phyloP scores from a whole-genome alignment of 495 filamentous ascomycete genomes.

The Trichocladium antarcticum region DNA sequence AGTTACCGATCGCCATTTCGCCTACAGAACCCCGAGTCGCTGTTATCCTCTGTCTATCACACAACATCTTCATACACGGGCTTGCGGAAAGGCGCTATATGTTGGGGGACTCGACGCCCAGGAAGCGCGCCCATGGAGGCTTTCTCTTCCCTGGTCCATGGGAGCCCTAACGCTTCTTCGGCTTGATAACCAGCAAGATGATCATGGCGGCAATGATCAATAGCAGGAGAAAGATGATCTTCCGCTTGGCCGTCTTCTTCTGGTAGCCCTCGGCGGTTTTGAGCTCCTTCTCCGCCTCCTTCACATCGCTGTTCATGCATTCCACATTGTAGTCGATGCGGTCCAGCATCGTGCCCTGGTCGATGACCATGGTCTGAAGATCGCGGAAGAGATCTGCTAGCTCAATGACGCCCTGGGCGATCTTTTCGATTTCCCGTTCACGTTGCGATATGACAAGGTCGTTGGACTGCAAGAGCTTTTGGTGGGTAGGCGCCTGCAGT shows the following conservation, averaged over 20 bases:
- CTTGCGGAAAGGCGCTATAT: background rate
- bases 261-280: conserved; percentile 79
- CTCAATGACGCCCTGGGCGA: conserved; percentile 95
- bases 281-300: conserved; percentile 84
- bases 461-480: conserved; percentile 60
- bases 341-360: conserved; percentile 96
- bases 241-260: conserved; percentile 76
- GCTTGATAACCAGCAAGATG: conserved; percentile 77
- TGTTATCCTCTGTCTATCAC: background rate
- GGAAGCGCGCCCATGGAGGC: too few species aligned
- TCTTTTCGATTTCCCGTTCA: conserved; percentile 94
- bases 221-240: conserved; percentile 76
- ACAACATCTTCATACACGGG: background rate
- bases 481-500: conserved; percentile 55
- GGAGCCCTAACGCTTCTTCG: conserved; percentile 42
- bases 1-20: background rate
- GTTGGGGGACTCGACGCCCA: background rate
- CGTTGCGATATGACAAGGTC: conserved; percentile 82
- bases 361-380: conserved; percentile 91
- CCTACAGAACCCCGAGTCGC: background rate
- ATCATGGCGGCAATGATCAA: conserved; percentile 75
- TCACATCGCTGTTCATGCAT: conserved; percentile 78
- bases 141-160: too few species aligned
- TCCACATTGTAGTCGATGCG: conserved; percentile 98
- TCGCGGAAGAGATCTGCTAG: conserved; percentile 93